Evolutionary conservation across 2,329 filamentous ascomycete species (phyloP).

Genomic region (Diaporthe australafricana): DNA sequence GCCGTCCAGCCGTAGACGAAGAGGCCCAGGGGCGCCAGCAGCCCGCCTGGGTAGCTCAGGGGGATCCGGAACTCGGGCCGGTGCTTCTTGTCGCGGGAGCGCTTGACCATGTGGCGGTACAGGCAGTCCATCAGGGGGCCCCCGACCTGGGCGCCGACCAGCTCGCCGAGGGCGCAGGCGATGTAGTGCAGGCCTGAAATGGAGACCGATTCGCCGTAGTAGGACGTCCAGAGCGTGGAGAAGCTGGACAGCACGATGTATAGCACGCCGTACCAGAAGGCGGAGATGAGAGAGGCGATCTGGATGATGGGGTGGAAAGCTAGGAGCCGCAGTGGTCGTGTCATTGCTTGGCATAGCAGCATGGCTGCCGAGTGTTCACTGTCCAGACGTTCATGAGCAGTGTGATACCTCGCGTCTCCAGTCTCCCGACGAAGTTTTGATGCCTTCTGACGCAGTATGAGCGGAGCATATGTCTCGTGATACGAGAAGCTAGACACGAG

Average conservation of each 20-base stretch:
- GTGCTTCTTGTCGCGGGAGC: slow-evolving; percentile 36
- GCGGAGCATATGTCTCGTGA: slow-evolving; percentile 51
- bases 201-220: slow-evolving; percentile 67
- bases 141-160: slow-evolving; percentile 63
- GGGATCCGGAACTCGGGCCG: slow-evolving; percentile 62
- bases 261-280: slow-evolving; percentile 70
- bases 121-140: slow-evolving; percentile 56
- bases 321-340: slow-evolving; percentile 68
- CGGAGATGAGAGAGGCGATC: slow-evolving; percentile 64
- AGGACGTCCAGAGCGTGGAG: slow-evolving; percentile 60
- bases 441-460: slow-evolving; percentile 44
- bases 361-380: slow-evolving; percentile 41
- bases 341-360: slow-evolving; percentile 51
- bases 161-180: slow-evolving; percentile 71
- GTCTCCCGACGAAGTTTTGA: slow-evolving; percentile 18
- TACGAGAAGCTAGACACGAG: slow-evolving; percentile 47
- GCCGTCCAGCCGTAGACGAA: slow-evolving; percentile 59
- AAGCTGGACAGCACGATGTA: slow-evolving; percentile 74
- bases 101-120: slow-evolving; percentile 47
- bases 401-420: slow-evolving; percentile 44
- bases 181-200: slow-evolving; percentile 75
- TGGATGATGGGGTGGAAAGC: slow-evolving; percentile 71
- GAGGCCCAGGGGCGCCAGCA: slow-evolving; percentile 54
- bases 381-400: slow-evolving; percentile 52
- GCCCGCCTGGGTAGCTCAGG: slow-evolving; percentile 54